Base-by-base conservation (phyloP, 345 rosid species). In the Gossypium ekmanianum region DNA sequence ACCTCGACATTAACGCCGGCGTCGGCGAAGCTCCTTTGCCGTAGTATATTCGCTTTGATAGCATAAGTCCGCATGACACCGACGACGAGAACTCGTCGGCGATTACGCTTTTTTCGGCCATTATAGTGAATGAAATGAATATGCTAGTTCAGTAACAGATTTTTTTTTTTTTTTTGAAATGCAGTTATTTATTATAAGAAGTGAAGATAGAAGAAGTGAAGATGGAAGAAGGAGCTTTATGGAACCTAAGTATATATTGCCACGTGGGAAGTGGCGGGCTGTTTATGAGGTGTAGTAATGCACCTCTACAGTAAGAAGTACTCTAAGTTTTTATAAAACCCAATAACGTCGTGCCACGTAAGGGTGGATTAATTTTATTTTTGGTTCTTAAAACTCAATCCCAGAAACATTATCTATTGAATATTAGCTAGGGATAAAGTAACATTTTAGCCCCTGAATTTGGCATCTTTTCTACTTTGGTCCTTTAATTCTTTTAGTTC, bases 11-110 rank as follows among this genome's bases (percentile, higher is more conserved):
- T 61, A 73, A 68, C 56, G 71, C 85, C 29, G 87, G 75, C 45
- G 89, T 88, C 41, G 79, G 76, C 2, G 88, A 65, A 74, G 80
- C 71, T 72, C 84, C 94, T 72, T 91, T 93, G 29, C 99, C 99
- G 74, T 85, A 88, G 85, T 89, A 93, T 41, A 93, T 73, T 20
- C 99, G 75, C 76, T 84, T 86, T 1, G 97, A 81, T 16, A 95
- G 87, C 71, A 57, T 76, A 48, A 91, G 85, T 11, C 99, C 99
- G 75, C 85, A 86, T 72, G 88, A 86, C 2, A 91, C 98, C 65
- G 88, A 80, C 65, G 79, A 61, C 16, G 82, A 85, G 73, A 94
- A 94, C 55, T 88, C 94, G 11, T 73, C 77, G 1, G 90, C 87
- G 93, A 87, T 90, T 27, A 2, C 9, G 93, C 4, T 29, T 52